Base-by-base conservation (phyloP, 495 filamentous ascomycete genomes). In the Xylaria palmicola region DNA sequence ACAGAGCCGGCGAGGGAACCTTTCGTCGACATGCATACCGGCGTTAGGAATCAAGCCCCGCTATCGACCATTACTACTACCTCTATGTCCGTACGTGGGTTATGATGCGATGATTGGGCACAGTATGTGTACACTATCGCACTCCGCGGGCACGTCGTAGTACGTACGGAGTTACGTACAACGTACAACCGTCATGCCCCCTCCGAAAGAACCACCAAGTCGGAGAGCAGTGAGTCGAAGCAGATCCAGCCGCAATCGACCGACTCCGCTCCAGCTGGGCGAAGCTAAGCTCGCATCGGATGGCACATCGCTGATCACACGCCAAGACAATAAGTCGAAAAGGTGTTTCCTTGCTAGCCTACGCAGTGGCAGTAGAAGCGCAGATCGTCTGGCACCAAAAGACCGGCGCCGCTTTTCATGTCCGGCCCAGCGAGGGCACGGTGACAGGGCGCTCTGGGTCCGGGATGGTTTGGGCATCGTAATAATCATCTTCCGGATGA, bases 291-390 rank as follows among this genome's bases (percentile, higher is more conserved):
- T 54, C 41, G 45, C 41, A 63, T 65, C 59, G 51, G 65, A 70
- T 62, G 59, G 55, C 57, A 56, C 58, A 62, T 60, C 57, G 49
- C 60, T 39, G 43, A 66, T 57, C 45, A 56, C 50, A 41, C 61
- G 68, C 66, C 66, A 71, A 68, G 66, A 60, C 65, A 71, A 68
- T 71, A 71, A 62, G 50, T 47, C 47, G 59, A 47, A 45, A 41
- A 57, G n/a, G 45, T 55, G 24, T 39, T n/a, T 44, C 32, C 55
- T 49, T 30, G 43, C 26, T 30, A 55, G 27, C 26, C 49, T 52
- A n/a, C n/a, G n/a, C n/a, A 26, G 24, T 37, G 27, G 45, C 61
- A 58, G 45, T 45, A 63, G 55, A 63, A 44, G 59, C 41, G 55
- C 27, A 57, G 53, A 63, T 51, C 54, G 29, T 62, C 37, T 32